A percentile compares a stretch with the other conserved stretches of the same genome.
phyloP scores from a whole-genome alignment of 306 rosid genomes.

The Ziziphus jujuba region DNA sequence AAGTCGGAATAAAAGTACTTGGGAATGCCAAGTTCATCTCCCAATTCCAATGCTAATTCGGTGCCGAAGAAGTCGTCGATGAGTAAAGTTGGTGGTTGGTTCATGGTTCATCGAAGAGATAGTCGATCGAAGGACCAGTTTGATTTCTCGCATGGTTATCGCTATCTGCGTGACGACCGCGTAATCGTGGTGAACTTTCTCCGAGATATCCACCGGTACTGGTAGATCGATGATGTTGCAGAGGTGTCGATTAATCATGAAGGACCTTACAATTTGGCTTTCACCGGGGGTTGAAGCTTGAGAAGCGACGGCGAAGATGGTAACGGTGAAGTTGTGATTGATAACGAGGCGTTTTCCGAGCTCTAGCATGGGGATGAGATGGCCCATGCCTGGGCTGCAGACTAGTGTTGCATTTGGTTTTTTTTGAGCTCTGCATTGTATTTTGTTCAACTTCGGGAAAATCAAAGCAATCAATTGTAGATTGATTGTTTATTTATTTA shows the following conservation, averaged over 20 bases:
- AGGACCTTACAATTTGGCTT: slow-evolving; percentile 18
- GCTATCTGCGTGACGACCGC: background rate
- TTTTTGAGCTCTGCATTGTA: background rate
- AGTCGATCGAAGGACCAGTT: slow-evolving; percentile 11
- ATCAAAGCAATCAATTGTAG: too few species aligned
- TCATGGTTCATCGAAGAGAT: slow-evolving; percentile 14
- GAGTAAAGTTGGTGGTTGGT: slow-evolving; percentile 33
- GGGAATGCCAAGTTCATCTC: slow-evolving; percentile 36
- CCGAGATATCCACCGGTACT: slow-evolving; percentile 8
- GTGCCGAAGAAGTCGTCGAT: slow-evolving; percentile 55
- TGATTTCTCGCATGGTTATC: slow-evolving; percentile 32
- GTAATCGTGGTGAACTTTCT: background rate
- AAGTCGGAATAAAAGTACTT: slow-evolving; percentile 28
- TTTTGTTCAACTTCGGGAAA: too few species aligned
- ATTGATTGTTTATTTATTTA: too few species aligned
- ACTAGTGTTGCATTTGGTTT: slow-evolving; percentile 39
- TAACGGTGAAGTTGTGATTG: slow-evolving; percentile 32
- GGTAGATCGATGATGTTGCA: slow-evolving; percentile 39
- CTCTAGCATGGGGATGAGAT: slow-evolving; percentile 47
- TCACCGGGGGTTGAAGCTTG: slow-evolving; percentile 33
- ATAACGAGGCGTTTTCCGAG: slow-evolving; percentile 38
- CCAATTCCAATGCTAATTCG: slow-evolving; percentile 35
- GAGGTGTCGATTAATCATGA: background rate
- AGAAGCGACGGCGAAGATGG: slow-evolving; percentile 36
- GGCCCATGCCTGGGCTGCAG: slow-evolving; percentile 58